phyloP scores from a whole-genome alignment of 305 asterid genomes.

The Coffea humblotiana region DNA sequence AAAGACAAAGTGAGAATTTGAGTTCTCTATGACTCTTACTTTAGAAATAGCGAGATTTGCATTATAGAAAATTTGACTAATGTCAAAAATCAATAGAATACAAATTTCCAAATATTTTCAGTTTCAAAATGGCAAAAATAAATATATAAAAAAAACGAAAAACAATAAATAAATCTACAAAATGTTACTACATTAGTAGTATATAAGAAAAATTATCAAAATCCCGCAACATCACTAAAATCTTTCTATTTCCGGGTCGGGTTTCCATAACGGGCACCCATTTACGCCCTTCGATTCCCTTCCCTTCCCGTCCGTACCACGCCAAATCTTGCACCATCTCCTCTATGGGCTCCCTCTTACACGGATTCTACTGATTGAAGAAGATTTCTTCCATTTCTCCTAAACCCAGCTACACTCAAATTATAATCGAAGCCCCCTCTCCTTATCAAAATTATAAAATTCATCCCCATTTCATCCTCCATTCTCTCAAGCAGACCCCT shows the following conservation, averaged over 20 bases:
- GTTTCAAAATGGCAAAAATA: no score
- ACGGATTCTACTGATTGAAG: neutral
- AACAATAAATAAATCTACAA: no score
- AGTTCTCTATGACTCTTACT: no score
- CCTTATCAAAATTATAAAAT: neutral
- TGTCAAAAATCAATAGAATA: no score
- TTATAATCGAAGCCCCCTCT: neutral
- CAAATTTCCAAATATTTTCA: no score
- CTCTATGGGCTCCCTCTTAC: neutral
- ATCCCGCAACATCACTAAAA: no score
- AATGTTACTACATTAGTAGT: no score
- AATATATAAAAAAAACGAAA: no score
- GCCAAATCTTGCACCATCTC: neutral
- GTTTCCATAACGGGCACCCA: neutral
- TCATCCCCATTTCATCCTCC: neutral
- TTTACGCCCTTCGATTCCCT: neutral
- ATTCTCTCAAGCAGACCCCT: constrained; percentile 14
- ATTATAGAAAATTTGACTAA: no score
- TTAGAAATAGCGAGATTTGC: no score
- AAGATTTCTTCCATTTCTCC: neutral
- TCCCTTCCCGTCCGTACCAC: neutral
- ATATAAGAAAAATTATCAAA: no score
- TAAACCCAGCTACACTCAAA: neutral
- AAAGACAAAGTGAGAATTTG: no score
- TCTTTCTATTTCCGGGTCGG: neutral